Evolutionary conservation across 192 early-diverging fungal species (phyloP).

Genomic region (Backusella macrospora): DNA sequence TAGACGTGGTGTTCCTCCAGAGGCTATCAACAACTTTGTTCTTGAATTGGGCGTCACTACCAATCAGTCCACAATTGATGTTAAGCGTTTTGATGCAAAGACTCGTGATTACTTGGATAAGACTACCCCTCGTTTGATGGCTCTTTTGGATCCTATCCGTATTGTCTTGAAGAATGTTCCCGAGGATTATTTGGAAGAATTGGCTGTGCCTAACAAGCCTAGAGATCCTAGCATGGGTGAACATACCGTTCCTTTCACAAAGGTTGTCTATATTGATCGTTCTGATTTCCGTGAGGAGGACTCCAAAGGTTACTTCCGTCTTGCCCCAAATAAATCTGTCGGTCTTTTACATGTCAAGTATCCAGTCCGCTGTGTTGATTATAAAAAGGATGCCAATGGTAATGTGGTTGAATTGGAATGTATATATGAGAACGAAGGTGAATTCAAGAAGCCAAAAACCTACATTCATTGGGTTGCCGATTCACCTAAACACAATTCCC

Average conservation of each 20-base stretch:
- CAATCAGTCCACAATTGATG: constrained; percentile 79
- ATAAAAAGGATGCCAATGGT: constrained; percentile 78
- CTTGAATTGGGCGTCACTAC: constrained; percentile 90
- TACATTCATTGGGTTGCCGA: constrained; percentile 99
- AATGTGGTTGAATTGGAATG: constrained; percentile 83
- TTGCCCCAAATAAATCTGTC: constrained; percentile 93
- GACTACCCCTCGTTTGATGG: constrained; percentile 92
- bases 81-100: constrained; percentile 90
- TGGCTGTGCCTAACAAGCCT: constrained; percentile 89
- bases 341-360: constrained; percentile 86
- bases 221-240: constrained; percentile 84
- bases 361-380: constrained; percentile 85
- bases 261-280: constrained; percentile 92
- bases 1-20: constrained; percentile 95
- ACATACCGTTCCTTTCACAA: constrained; percentile 88
- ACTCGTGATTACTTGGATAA: constrained; percentile 94
- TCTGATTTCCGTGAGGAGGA: constrained; percentile 94
- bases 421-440: constrained; percentile 71
- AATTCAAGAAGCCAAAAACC: constrained; percentile 87
- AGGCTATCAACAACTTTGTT: constrained; percentile 98
- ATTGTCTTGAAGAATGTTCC: constrained; percentile 90
- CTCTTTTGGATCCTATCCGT: constrained; percentile 85
- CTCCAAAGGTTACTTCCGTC: constrained; percentile 94
- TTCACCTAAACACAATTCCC: constrained; percentile 78
- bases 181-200: constrained; percentile 75